Conservation (phyloP, 1,284 basidiomycete genomes). For the Tranzscheliella williamsii region DNA sequence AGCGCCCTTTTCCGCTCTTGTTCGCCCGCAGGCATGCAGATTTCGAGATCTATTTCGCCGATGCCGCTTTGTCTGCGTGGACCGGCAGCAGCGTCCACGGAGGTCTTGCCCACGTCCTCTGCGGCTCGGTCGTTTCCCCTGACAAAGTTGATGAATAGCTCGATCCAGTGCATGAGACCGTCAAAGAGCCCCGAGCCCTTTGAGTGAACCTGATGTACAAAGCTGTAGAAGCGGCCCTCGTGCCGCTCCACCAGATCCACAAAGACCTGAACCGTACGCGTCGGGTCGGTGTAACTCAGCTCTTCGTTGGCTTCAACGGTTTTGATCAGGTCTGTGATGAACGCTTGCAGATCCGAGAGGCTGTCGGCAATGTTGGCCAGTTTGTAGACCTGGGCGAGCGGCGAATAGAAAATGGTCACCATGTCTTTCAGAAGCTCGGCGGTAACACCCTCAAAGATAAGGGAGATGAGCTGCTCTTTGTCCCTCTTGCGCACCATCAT, state of each 20-base stretch:
- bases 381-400: constrained; percentile 96
- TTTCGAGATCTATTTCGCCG: constrained; percentile 53
- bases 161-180: constrained; percentile 93
- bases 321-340: constrained; percentile 91
- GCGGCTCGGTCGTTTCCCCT: constrained; percentile 74
- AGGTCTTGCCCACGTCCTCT: constrained; percentile 67
- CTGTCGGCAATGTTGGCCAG: constrained; percentile 97
- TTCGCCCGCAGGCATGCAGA: constrained; percentile 52
- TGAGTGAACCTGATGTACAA: constrained; percentile 97
- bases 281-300: constrained; percentile 80
- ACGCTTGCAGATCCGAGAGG: constrained; percentile 85
- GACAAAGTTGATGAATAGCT: constrained; percentile 87
- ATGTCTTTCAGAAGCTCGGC: constrained; percentile 96
- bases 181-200: constrained; percentile 95
- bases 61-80: constrained; percentile 24
- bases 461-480: constrained; percentile 85
- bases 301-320: constrained; percentile 92
- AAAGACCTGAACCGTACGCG: constrained; percentile 85
- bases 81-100: not conserved
- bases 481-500: constrained; percentile 70
- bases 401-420: constrained; percentile 97
- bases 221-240: constrained; percentile 91
- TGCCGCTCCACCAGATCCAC: constrained; percentile 91
- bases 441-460: constrained; percentile 95
- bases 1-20: constrained; percentile 42